These are phyloP conservation scores for Backusella australiensis DNA, from an alignment of 192 early-diverging fungal genomes.

Conservation along the genomic window DNA sequence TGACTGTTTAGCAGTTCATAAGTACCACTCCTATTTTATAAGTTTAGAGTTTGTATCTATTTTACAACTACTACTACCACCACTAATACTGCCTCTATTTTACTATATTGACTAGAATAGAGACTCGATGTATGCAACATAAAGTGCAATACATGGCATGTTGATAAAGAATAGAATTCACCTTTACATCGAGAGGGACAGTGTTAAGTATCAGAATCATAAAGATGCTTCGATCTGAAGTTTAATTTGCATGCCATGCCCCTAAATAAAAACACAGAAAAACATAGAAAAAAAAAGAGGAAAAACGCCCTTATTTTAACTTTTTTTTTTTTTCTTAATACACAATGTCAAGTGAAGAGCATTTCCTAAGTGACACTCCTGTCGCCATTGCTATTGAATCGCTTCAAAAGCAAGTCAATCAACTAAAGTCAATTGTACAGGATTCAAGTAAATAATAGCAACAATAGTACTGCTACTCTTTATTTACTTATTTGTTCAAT, in stretches of 20 bases:
- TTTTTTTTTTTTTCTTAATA: neutral
- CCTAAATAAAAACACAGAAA: neutral
- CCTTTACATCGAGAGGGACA: neutral
- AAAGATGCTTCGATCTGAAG: neutral
- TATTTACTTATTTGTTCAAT: neutral
- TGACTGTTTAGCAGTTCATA: neutral
- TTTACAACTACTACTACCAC: too few relatives aligned
- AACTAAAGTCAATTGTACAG: conserved; percentile 11
- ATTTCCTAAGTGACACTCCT: conserved; percentile 4
- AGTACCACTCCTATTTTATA: neutral
- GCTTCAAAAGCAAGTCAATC: conserved; percentile 19
- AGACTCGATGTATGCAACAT: neutral
- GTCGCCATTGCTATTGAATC: conserved; percentile 19
- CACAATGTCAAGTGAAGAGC: neutral
- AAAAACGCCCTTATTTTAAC: neutral
- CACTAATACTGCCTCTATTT: too few relatives aligned
- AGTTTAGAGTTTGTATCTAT: neutral
- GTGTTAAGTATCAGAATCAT: neutral
- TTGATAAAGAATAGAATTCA: neutral
- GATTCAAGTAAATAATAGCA: neutral
- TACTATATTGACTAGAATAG: neutral
- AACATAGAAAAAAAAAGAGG: neutral
- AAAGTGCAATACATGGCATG: neutral
- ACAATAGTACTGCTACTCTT: neutral
- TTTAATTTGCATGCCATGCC: neutral